Base-by-base conservation (phyloP, 345 rosid species). In the Hevea brasiliensis region DNA sequence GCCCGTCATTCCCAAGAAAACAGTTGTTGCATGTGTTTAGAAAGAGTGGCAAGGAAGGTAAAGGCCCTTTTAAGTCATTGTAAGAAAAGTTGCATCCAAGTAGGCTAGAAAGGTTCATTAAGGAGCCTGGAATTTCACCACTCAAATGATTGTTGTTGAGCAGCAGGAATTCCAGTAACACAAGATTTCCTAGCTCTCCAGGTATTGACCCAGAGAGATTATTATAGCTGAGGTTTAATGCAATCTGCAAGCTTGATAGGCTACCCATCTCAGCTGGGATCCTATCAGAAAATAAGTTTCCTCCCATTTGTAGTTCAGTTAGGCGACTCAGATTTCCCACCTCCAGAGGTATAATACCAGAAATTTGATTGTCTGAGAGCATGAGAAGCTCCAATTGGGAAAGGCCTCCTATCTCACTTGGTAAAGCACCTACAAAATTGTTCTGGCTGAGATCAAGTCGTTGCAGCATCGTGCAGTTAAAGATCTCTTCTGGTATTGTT, bases 241-340 rank as follows among this genome's bases (percentile, higher is more conserved):
- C 90, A 80, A 94, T 90, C 84, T 94, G 97, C 79, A 92, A 79
- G 81, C 97, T 78, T 23, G 86, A 81, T 58, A 94, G 89, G 7
- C 70, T 76, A 48, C 97, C 95, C 42, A 94, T 32, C 65, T 85
- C 86, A 20, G 79, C 77, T 3, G 98, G 97, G 57, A 92, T 88
- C 24, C 44, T 48, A 13, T 95, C 97, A 1, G 79, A 57, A 68
- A 94, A 89, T 58, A 67, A 77, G 80, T 94, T 94, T 41, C 91
- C 98, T 7, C 95, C 97, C 94, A 94, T 88, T 83, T 94, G 96
- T 66, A 94, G 71, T 75, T 87, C 97, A 1, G 94, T 92, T 68
- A 94, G 81, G 66, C 81, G 92, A 35, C 82, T 69, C 58, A 94
- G 82, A 18, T 85, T 90, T 72, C 97, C 93, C 7, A 94, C 48